Base-by-base conservation (phyloP, 2,329 filamentous ascomycete species). In the Fulvia fulva region DNA sequence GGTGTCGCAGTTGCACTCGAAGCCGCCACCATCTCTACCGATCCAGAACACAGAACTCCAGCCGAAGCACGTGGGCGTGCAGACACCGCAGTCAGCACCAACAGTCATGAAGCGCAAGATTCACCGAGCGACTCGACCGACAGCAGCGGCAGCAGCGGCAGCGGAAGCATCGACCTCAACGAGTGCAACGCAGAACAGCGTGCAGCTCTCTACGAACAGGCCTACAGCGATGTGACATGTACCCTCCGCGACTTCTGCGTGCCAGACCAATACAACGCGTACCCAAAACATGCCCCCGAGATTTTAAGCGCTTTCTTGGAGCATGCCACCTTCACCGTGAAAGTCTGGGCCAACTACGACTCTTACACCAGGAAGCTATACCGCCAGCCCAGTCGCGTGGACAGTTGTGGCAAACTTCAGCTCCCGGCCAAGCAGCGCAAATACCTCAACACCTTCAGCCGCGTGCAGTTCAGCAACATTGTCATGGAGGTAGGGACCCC, bases 301-400 rank as follows among this genome's bases (percentile, higher is more conserved):
- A 62, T 66, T 37, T 28, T 58, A 41, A 19, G 49, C 0, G 32
- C 34, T 9, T 64, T 57, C 50, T 28, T 64, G 23, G 14, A 43
- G 7, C 37, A 52, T 23, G 53, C 49, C 41, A 60, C 58, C 19
- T 30, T 66, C 53, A 30, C 21, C 14, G 51, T 56, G n/a, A 55
- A 51, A 14, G 25, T 64, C 58, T 66, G 64, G 64, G 44, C 54
- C 37, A 64, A 66, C 45, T 64, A 66, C 62, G 62, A 64, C 32
- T 37, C 47, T 4, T 19, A 2, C 14, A 21, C 11, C n/a, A 34
- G 52, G 8, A 14, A 52, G 0, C 60, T 60, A 46, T 64, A 55
- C 52, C 21, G 12, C 16, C 45, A 60, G 4, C 23, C 51, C 6
- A 23, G 32, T 11, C 58, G 60, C 19, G 2, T 63, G 11, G 23